These are phyloP conservation scores for Liquidambar formosana DNA, from an alignment of 164 flowering plant species.

Conservation along the genomic window DNA sequence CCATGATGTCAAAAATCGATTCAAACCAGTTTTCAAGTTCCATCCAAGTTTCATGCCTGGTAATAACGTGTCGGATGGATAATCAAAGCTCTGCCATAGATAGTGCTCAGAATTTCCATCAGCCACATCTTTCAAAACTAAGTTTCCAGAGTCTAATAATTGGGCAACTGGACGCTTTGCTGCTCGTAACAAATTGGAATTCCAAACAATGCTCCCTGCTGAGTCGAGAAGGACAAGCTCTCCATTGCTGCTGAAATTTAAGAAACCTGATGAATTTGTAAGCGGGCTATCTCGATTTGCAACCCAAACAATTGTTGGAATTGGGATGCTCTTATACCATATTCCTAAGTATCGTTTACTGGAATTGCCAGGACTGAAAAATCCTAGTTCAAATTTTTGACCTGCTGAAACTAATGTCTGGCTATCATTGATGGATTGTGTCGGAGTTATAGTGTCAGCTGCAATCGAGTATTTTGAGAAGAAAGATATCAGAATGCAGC, in stretches of 20 bases:
- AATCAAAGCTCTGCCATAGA: slow-evolving; percentile 75
- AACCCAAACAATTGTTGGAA: slow-evolving; percentile 2
- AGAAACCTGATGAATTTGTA: neutral
- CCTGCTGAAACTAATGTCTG: neutral
- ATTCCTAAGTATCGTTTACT: too few relatives aligned
- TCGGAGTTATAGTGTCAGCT: neutral
- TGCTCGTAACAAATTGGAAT: neutral
- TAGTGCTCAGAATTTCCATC: neutral
- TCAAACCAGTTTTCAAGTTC: slow-evolving; percentile 29
- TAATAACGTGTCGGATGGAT: slow-evolving; percentile 36
- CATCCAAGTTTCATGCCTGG: slow-evolving; percentile 47
- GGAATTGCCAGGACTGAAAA: too few relatives aligned
- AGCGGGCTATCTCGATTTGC: slow-evolving; percentile 1
- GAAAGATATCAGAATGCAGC: too few relatives aligned
- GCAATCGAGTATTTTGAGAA: too few relatives aligned
- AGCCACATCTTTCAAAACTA: neutral
- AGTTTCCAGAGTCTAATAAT: slow-evolving; percentile 20
- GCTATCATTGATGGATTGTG: neutral
- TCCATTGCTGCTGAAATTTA: neutral
- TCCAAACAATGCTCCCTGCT: neutral
- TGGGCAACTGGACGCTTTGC: neutral
- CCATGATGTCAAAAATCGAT: slow-evolving; percentile 28
- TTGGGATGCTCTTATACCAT: neutral
- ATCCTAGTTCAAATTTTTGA: too few relatives aligned
- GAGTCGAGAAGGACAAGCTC: neutral